Evolutionary conservation across 129 eudicot genomes (phyloP).

Genomic region (Centaurea solstitialis): DNA sequence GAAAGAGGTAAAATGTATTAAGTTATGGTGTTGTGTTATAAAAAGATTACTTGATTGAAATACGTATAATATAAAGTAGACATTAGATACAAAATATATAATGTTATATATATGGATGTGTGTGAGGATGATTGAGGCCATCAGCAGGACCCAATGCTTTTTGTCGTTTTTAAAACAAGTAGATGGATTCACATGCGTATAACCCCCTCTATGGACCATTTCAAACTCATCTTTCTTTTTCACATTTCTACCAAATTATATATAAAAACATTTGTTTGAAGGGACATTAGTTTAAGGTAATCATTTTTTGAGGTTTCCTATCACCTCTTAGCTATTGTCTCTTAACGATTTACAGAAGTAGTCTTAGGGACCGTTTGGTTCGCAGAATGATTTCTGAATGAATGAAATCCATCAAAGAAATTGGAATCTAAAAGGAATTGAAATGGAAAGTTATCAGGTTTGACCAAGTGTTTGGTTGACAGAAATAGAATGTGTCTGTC

Average conservation of each 20-base stretch:
- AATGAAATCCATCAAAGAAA: no score
- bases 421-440: no score
- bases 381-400: no score
- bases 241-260: neutral
- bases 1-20: neutral
- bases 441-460: no score
- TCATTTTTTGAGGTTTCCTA: no score
- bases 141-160: slow-evolving; percentile 5
- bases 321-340: no score
- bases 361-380: no score
- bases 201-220: slow-evolving; percentile 4
- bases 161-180: slow-evolving; percentile 2
- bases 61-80: neutral
- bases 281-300: no score
- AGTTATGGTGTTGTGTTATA: neutral
- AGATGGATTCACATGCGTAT: slow-evolving; percentile 1
- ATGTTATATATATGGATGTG: neutral
- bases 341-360: no score
- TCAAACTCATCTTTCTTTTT: neutral
- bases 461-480: no score
- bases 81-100: neutral
- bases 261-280: neutral
- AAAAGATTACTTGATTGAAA: neutral
- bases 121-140: neutral
- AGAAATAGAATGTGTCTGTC: no score